Conservation (phyloP, 2,329 filamentous ascomycete genomes). For the Fonsecaea pugnacius region DNA sequence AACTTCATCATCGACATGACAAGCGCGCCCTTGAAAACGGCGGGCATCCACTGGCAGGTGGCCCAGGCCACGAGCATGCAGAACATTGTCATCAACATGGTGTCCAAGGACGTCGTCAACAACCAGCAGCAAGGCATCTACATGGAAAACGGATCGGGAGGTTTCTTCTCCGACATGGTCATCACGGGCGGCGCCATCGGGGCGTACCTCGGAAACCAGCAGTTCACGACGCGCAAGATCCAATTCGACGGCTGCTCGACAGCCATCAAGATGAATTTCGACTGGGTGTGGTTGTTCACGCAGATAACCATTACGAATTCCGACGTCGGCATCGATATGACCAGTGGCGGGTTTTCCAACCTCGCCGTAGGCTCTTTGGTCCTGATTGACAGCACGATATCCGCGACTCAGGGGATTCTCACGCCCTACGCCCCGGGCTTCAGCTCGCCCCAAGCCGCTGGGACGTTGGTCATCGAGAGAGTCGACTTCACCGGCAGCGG, state of each 20-base stretch:
- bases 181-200: conserved; percentile 67
- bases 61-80: conserved; percentile 73
- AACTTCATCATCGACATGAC: conserved; percentile 76
- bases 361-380: conserved; percentile 60
- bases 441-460: conserved; percentile 51
- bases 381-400: conserved; percentile 61
- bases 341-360: conserved; percentile 44
- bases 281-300: conserved; percentile 66
- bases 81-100: conserved; percentile 76
- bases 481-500: conserved; percentile 56
- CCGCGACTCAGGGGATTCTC: conserved; percentile 57
- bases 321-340: conserved; percentile 57
- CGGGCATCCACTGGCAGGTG: conserved; percentile 76
- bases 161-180: conserved; percentile 62
- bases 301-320: conserved; percentile 59
- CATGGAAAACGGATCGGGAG: conserved; percentile 68
- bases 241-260: conserved; percentile 54
- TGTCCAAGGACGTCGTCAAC: conserved; percentile 49
- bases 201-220: conserved; percentile 66
- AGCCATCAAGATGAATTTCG: conserved; percentile 59
- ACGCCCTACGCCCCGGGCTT: conserved; percentile 50
- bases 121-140: conserved; percentile 63
- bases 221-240: conserved; percentile 64
- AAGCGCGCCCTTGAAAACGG: conserved; percentile 57
- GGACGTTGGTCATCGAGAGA: conserved; percentile 62